These are phyloP conservation scores for Wickerhamomyces sp. DNA, from an alignment of 1,139 yeast species.

Conservation along the genomic window DNA sequence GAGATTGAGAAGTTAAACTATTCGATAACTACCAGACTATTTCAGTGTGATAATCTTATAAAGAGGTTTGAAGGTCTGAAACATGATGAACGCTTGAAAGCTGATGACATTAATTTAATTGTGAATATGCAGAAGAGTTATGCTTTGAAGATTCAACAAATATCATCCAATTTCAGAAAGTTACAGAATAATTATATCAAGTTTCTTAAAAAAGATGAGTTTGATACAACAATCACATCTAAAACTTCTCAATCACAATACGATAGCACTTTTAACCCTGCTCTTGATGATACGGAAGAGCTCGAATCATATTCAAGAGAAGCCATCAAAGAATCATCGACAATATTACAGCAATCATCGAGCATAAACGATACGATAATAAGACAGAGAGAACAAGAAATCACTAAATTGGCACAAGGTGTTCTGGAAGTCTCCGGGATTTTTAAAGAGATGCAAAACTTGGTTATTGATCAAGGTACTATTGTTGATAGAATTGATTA, in stretches of 20 bases:
- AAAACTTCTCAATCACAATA: slow-evolving; percentile 20
- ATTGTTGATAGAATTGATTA: slow-evolving; percentile 89
- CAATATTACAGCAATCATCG: slow-evolving; percentile 31
- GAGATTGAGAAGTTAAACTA: slow-evolving; percentile 75
- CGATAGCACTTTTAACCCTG: slow-evolving; percentile 21
- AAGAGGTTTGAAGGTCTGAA: slow-evolving; percentile 56
- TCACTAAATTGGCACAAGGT: slow-evolving; percentile 87
- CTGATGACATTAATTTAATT: slow-evolving; percentile 59
- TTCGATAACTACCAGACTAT: slow-evolving; percentile 67
- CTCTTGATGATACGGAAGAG: slow-evolving; percentile 36
- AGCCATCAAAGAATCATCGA: slow-evolving; percentile 38
- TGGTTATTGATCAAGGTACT: slow-evolving; percentile 95
- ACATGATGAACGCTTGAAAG: slow-evolving; percentile 30
- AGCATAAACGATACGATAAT: slow-evolving; percentile 43
- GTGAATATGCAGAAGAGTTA: slow-evolving; percentile 78
- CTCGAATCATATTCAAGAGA: slow-evolving; percentile 44
- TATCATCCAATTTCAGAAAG: slow-evolving; percentile 74
- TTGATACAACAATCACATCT: slow-evolving; percentile 23
- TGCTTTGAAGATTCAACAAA: slow-evolving; percentile 79
- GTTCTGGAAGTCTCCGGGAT: slow-evolving; percentile 90
- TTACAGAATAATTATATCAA: slow-evolving; percentile 86
- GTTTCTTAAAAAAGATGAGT: slow-evolving; percentile 65
- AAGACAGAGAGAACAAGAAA: slow-evolving; percentile 81
- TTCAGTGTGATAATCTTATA: slow-evolving; percentile 70
- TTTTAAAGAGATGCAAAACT: slow-evolving; percentile 85